Evolutionary conservation across 73 alveolate genomes (phyloP).

Genomic region (Paramecium biaurelia): DNA sequence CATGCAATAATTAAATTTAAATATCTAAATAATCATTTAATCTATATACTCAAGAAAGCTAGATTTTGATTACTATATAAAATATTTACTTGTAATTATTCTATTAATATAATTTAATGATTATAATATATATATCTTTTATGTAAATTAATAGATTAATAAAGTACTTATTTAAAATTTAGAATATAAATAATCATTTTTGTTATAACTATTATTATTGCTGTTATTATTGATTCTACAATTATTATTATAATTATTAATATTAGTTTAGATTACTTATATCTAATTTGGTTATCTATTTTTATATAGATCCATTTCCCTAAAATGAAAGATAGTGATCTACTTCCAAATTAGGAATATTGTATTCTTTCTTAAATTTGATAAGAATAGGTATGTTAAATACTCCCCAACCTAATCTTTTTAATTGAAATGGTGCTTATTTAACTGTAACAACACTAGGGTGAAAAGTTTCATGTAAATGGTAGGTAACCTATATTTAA

Average conservation of each 20-base stretch:
- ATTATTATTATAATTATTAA: neutral
- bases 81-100: neutral
- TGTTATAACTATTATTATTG: neutral
- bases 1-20: neutral
- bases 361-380: neutral
- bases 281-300: neutral
- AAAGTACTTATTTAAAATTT: no score
- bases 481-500: neutral
- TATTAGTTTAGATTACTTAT: neutral
- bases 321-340: neutral
- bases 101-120: neutral
- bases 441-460: neutral
- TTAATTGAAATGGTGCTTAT: neutral
- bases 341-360: neutral
- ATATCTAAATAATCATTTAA: neutral
- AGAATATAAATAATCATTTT: neutral
- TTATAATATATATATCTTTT: neutral
- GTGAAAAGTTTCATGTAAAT: neutral
- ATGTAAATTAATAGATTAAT: neutral
- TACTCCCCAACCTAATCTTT: conserved; percentile 13
- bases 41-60: no score
- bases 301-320: neutral
- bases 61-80: neutral
- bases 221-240: neutral
- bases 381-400: neutral